These are phyloP conservation scores for Panaeolus cyanescens DNA, from an alignment of 768 basidiomycete species.

Conservation along the genomic window DNA sequence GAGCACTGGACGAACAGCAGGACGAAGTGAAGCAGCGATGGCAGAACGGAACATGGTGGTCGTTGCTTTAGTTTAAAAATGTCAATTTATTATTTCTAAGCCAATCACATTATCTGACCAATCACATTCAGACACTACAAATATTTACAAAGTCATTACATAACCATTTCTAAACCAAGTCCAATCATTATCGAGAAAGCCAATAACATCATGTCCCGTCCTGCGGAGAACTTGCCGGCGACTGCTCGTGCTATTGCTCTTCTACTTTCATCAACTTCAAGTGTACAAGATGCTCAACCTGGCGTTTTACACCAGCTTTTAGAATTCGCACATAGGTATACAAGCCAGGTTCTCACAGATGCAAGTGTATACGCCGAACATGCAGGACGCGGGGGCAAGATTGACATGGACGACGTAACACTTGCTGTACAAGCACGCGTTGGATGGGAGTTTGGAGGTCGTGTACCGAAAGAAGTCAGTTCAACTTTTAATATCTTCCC, in stretches of 20 bases:
- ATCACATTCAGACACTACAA: slow-evolving; percentile 8
- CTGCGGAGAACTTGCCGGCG: slow-evolving; percentile 74
- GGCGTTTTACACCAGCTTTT: slow-evolving; percentile 85
- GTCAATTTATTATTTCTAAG: slow-evolving; percentile 11
- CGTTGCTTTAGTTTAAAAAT: too few relatives aligned
- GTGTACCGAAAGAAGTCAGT: slow-evolving; percentile 85
- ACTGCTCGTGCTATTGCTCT: slow-evolving; percentile 84
- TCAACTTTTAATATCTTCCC: neutral
- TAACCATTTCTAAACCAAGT: neutral
- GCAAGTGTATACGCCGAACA: slow-evolving; percentile 89
- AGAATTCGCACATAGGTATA: slow-evolving; percentile 85
- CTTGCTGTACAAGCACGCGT: slow-evolving; percentile 87
- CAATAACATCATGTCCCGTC: slow-evolving; percentile 38
- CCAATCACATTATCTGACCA: slow-evolving; percentile 16
- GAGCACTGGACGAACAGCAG: slow-evolving; percentile 22
- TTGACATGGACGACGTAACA: slow-evolving; percentile 82
- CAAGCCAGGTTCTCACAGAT: slow-evolving; percentile 80
- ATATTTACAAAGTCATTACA: neutral
- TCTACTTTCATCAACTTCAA: slow-evolving; percentile 78
- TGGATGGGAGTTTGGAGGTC: slow-evolving; percentile 90
- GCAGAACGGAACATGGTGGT: slow-evolving; percentile 75
- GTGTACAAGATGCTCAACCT: slow-evolving; percentile 85
- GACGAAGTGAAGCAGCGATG: slow-evolving; percentile 48
- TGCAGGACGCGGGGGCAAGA: slow-evolving; percentile 73
- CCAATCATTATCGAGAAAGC: neutral